phyloP scores from a whole-genome alignment of 2,329 filamentous ascomycete species.

The Sclerotinia subarctica region DNA sequence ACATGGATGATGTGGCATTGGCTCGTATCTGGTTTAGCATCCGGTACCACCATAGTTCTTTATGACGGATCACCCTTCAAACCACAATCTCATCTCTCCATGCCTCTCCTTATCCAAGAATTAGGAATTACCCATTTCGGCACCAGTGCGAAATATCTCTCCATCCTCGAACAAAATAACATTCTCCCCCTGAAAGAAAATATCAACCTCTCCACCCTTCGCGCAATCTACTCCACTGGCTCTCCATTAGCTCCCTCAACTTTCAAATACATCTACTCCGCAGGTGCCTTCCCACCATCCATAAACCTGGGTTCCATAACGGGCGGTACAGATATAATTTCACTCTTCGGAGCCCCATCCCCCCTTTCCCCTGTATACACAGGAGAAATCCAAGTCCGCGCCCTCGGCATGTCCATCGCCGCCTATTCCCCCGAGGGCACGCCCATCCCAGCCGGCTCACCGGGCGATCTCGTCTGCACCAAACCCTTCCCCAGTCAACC shows the following conservation, averaged over 20 bases:
- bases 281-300: slow-evolving; percentile 67
- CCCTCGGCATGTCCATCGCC: slow-evolving; percentile 73
- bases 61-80: slow-evolving; percentile 93
- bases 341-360: slow-evolving; percentile 84
- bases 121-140: slow-evolving; percentile 88
- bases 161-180: slow-evolving; percentile 77
- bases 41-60: slow-evolving; percentile 77
- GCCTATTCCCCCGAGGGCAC: slow-evolving; percentile 52
- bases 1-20: slow-evolving; percentile 99
- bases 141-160: slow-evolving; percentile 91
- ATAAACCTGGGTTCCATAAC: slow-evolving; percentile 92
- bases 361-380: slow-evolving; percentile 68
- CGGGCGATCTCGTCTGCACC: slow-evolving; percentile 85
- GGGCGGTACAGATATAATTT: slow-evolving; percentile 94
- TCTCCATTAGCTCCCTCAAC: slow-evolving; percentile 90
- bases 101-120: slow-evolving; percentile 78
- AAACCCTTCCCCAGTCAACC: slow-evolving; percentile 88
- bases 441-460: slow-evolving; percentile 52
- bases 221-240: slow-evolving; percentile 91
- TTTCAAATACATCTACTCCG: slow-evolving; percentile 77
- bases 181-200: slow-evolving; percentile 52
- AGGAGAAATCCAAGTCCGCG: slow-evolving; percentile 75
- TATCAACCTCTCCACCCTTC: slow-evolving; percentile 61
- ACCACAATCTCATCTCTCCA: slow-evolving; percentile 72
- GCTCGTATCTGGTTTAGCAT: slow-evolving; percentile 81